Conservation (phyloP, 345 rosid species). For the Eucalyptus cloeziana region DNA sequence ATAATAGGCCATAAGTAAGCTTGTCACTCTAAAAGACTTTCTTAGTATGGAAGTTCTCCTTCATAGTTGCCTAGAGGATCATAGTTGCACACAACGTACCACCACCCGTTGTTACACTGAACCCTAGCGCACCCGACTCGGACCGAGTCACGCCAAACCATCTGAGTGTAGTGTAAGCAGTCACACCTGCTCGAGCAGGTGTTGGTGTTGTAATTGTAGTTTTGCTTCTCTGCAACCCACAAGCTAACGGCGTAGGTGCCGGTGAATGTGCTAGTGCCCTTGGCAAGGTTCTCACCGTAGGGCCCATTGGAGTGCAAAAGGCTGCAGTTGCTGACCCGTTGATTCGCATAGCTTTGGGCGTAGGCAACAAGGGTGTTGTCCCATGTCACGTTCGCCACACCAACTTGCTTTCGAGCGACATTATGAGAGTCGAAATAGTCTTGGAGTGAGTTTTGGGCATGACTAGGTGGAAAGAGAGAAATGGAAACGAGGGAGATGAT, state of each 20-base stretch:
- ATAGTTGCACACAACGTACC: slow-evolving; percentile 4
- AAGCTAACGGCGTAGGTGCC: slow-evolving; percentile 5
- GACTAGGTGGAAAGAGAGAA: background rate
- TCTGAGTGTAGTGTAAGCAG: slow-evolving; percentile 23
- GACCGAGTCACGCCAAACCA: slow-evolving; percentile 12
- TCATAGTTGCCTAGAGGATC: background rate
- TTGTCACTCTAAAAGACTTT: background rate
- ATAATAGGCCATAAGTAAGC: background rate
- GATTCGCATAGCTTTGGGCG: background rate
- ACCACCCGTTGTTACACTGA: slow-evolving; percentile 2
- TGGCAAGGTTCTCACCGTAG: slow-evolving; percentile 21
- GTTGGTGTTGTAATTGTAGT: slow-evolving; percentile 6
- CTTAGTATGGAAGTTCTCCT: slow-evolving; percentile 1
- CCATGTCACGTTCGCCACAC: slow-evolving; percentile 4
- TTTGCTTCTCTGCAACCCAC: slow-evolving; percentile 10
- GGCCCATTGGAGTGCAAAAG: slow-evolving; percentile 20
- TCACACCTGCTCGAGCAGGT: background rate
- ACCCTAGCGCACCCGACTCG: slow-evolving; percentile 11
- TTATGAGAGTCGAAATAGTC: slow-evolving; percentile 13
- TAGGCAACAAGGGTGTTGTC: slow-evolving; percentile 1
- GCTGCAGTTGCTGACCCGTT: background rate
- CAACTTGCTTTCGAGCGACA: background rate
- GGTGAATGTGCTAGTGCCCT: background rate
- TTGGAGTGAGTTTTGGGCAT: background rate
- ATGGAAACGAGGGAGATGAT: background rate